phyloP scores from a whole-genome alignment of 75 land plant genomes.

The Larix kaempferi region DNA sequence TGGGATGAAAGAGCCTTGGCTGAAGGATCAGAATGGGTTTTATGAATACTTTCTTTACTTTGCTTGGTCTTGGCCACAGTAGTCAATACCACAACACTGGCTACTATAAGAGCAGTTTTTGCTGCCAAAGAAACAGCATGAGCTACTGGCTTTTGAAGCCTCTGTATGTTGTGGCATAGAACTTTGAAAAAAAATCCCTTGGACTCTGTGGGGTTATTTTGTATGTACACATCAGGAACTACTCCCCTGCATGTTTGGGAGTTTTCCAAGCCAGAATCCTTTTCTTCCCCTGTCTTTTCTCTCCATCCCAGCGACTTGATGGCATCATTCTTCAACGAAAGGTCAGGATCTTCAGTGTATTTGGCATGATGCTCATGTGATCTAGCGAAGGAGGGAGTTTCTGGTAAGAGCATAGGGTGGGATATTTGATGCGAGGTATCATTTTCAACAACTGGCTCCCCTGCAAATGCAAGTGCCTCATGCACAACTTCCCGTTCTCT shows the following conservation, averaged over 20 bases:
- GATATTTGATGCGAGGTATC: background rate
- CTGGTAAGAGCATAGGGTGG: background rate
- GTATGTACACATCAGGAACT: background rate
- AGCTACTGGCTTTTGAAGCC: background rate
- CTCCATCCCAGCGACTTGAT: background rate
- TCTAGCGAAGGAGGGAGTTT: too few species aligned
- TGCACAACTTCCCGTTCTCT: slow-evolving; percentile 32
- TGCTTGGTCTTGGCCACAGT: background rate
- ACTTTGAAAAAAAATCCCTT: background rate
- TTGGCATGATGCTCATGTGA: too few species aligned
- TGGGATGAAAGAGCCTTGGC: background rate
- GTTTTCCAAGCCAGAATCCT: background rate
- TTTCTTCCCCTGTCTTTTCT: background rate
- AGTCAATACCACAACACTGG: background rate
- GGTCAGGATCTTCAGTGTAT: too few species aligned
- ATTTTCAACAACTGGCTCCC: slow-evolving; percentile 19
- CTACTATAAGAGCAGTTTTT: background rate
- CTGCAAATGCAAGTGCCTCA: slow-evolving; percentile 46
- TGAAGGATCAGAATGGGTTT: background rate
- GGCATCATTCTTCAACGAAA: background rate
- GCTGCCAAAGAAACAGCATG: background rate
- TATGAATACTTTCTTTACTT: background rate
- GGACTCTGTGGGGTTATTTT: background rate
- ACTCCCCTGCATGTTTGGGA: background rate
- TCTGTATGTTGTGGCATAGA: slow-evolving; percentile 1